Conservation (phyloP, 2,329 filamentous ascomycete genomes). For the Exserohilum turcica region DNA sequence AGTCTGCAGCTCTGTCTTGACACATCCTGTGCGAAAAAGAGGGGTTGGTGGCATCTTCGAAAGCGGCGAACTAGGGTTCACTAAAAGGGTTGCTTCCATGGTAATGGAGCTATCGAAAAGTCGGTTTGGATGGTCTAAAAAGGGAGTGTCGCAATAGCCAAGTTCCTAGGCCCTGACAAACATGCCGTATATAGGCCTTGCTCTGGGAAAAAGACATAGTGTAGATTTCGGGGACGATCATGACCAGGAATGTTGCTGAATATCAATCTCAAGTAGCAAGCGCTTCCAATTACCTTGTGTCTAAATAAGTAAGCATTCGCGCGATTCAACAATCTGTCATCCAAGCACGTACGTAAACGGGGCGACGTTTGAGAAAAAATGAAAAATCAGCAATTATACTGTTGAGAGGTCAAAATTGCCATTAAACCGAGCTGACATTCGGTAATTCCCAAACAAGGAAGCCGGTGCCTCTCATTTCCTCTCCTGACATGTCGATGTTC, state of each 20-base stretch:
- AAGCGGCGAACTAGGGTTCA: background rate
- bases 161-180: background rate
- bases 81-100: background rate
- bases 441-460: constrained; percentile 4
- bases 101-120: background rate
- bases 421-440: background rate
- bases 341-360: background rate
- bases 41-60: background rate
- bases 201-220: too few species aligned
- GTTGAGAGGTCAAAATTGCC: background rate
- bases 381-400: background rate
- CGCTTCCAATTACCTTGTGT: background rate
- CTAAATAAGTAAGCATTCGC: background rate
- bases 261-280: background rate
- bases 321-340: background rate
- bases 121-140: background rate
- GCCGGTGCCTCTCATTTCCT: constrained; percentile 2
- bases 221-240: too few species aligned
- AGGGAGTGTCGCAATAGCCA: background rate
- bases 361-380: background rate
- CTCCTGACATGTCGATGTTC: constrained; percentile 1
- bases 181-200: too few species aligned
- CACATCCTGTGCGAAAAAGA: background rate
- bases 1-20: background rate
- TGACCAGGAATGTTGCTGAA: too few species aligned